Percentiles rank a stretch among this genome's conserved stretches.
Conservation (phyloP, 2,329 filamentous ascomycete genomes). For the Trichoderma polysporum region DNA sequence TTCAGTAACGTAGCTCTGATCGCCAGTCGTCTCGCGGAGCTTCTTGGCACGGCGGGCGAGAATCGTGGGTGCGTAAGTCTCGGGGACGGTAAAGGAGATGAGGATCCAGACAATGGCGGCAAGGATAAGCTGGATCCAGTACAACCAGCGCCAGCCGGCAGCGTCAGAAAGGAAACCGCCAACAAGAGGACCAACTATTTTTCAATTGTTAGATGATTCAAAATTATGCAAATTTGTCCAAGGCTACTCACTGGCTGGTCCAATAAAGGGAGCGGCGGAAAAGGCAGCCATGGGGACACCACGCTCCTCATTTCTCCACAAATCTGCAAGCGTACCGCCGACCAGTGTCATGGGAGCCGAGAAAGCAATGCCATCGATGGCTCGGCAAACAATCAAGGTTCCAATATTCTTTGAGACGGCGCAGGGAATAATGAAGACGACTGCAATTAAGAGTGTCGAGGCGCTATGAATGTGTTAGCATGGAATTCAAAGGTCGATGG, state of each 20-base stretch:
- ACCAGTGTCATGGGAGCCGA: constrained; percentile 85
- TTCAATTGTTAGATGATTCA: background rate
- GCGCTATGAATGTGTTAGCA: constrained; percentile 36
- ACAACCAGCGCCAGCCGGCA: constrained; percentile 77
- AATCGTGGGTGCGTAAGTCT: constrained; percentile 82
- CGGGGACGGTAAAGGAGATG: constrained; percentile 85
- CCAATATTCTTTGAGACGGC: constrained; percentile 73
- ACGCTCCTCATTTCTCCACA: constrained; percentile 82
- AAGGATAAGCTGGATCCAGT: constrained; percentile 83
- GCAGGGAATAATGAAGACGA: constrained; percentile 78
- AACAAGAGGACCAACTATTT: constrained; percentile 64
- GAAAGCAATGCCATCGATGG: constrained; percentile 80
- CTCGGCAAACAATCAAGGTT: constrained; percentile 72
- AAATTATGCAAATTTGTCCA: background rate
- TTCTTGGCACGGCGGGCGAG: constrained; percentile 69
- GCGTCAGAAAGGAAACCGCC: constrained; percentile 74
- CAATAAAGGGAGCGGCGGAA: constrained; percentile 77
- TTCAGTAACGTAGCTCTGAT: constrained; percentile 71
- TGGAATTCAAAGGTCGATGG: background rate
- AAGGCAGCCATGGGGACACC: constrained; percentile 88
- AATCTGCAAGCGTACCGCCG: constrained; percentile 76
- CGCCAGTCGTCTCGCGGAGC: constrained; percentile 67
- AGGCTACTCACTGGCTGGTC: constrained; percentile 60
- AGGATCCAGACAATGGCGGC: constrained; percentile 67
- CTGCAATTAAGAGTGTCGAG: constrained; percentile 65